These are phyloP conservation scores for Effrenium voratum DNA, from an alignment of 73 alveolate genomes.

Conservation along the genomic window DNA sequence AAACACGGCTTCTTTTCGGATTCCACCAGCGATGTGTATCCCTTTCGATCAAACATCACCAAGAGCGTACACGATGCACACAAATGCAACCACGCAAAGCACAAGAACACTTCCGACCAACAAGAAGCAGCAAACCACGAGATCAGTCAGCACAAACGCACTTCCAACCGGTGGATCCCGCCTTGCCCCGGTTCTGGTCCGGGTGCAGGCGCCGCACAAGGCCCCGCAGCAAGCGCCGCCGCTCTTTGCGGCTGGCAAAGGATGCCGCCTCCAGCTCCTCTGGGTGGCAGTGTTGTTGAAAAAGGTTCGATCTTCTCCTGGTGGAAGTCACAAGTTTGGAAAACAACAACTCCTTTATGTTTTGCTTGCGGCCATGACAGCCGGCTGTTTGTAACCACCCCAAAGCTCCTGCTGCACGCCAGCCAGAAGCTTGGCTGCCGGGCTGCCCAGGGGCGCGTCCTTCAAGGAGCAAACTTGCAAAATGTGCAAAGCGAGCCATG, in stretches of 20 bases:
- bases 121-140: no score
- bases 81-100: not conserved
- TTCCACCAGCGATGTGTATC: not conserved
- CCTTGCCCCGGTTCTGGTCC: constrained; percentile 86
- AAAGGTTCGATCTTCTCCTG: no score
- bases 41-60: not conserved
- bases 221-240: constrained; percentile 11
- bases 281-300: no score
- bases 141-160: no score
- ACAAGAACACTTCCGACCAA: no score
- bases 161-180: not conserved
- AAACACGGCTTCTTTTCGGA: not conserved
- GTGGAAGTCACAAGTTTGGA: no score
- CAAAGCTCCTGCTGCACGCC: constrained; percentile 37
- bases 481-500: no score
- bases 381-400: no score
- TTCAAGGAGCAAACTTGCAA: no score
- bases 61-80: not conserved
- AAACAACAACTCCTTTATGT: no score
- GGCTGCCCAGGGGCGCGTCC: constrained; percentile 78
- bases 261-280: no score
- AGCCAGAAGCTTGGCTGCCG: constrained; percentile 40
- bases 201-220: constrained; percentile 79
- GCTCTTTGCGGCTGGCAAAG: not conserved
- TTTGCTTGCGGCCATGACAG: no score